Evolutionary conservation across 2,329 filamentous ascomycete species (phyloP).

Genomic region (Penicillium oxalicum): DNA sequence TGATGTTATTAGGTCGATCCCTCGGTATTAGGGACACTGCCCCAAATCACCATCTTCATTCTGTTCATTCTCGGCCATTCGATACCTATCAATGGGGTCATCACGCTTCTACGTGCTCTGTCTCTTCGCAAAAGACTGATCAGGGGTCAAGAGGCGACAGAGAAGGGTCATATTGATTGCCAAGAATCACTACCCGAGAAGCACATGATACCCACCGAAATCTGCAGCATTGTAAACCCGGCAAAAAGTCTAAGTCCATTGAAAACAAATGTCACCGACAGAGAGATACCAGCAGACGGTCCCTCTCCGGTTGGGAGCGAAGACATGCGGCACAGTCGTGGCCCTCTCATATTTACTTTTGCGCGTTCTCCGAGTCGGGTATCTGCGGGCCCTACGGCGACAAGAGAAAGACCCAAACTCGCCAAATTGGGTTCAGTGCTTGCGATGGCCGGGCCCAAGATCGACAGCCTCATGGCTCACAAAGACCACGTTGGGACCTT

Average conservation of each 20-base stretch:
- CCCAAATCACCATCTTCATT: slow-evolving; percentile 60
- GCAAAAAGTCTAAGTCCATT: background rate
- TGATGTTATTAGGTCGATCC: slow-evolving; percentile 35
- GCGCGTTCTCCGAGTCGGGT: too few species aligned
- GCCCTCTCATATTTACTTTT: background rate
- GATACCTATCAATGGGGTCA: slow-evolving; percentile 50
- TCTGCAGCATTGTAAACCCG: background rate
- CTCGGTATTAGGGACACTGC: slow-evolving; percentile 58
- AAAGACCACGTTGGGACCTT: background rate
- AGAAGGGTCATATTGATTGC: background rate
- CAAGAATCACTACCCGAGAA: background rate
- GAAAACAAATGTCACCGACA: background rate
- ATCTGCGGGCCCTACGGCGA: too few species aligned
- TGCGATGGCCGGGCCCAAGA: too few species aligned
- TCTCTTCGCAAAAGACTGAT: background rate
- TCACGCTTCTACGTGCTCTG: slow-evolving; percentile 4
- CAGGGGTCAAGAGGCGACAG: background rate
- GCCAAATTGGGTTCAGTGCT: too few species aligned
- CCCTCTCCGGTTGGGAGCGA: background rate
- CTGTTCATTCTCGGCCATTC: slow-evolving; percentile 61
- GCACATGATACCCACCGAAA: background rate
- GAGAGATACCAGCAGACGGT: background rate
- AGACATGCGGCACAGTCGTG: background rate
- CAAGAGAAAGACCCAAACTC: too few species aligned
- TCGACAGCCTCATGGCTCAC: too few species aligned